Percentiles rank a stretch among this genome's conserved stretches.
Evolutionary conservation across 257 asterid species (phyloP).

Genomic region (Solanum peruvianum): DNA sequence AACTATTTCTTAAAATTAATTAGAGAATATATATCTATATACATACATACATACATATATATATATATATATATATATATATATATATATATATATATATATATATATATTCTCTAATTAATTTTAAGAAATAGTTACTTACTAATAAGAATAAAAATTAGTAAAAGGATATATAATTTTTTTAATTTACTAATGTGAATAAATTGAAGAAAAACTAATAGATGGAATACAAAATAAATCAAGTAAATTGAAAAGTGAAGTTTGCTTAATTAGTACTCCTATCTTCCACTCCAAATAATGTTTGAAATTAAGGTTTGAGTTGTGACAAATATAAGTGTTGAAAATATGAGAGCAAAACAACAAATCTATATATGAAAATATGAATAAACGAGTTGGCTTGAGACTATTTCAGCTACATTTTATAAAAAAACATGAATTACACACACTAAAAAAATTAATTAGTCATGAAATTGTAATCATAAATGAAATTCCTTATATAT

Average conservation of each 20-base stretch:
- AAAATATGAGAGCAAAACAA: neutral
- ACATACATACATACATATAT: too few species aligned
- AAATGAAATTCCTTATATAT: neutral
- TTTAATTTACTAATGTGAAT: neutral
- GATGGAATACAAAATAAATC: neutral
- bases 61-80: too few species aligned
- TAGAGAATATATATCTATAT: too few species aligned
- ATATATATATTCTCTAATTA: too few species aligned
- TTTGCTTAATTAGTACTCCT: neutral
- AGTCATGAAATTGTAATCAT: neutral
- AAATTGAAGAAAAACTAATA: neutral
- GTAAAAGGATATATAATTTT: too few species aligned
- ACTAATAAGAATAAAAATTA: too few species aligned
- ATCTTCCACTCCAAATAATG: neutral
- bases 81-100: too few species aligned
- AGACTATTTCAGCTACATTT: neutral
- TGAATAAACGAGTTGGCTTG: neutral
- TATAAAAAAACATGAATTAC: neutral
- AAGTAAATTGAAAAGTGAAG: neutral
- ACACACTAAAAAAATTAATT: neutral
- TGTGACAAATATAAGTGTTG: neutral
- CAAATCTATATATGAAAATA: neutral
- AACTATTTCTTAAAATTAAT: too few species aligned
- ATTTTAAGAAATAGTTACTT: neutral
- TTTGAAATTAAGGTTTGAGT: neutral